Evolutionary conservation across 2,329 filamentous ascomycete genomes (phyloP).

Genomic region (Didymella sp.): DNA sequence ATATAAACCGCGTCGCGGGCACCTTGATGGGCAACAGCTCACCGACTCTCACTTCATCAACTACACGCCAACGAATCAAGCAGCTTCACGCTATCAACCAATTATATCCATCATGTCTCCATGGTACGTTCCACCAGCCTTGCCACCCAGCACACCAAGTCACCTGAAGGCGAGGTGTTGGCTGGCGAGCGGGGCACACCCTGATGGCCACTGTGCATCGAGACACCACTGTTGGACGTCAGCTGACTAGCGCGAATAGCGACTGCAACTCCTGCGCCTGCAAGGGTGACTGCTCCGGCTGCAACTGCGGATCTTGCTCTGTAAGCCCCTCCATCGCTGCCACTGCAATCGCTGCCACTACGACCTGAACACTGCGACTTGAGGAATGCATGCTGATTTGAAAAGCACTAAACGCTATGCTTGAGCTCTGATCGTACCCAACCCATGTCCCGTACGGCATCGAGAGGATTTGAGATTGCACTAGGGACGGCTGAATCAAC

Average conservation of each 20-base stretch:
- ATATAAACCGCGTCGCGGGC: conserved; percentile 28
- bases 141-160: neutral
- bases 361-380: too few species aligned
- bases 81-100: conserved; percentile 17
- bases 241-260: conserved; percentile 20
- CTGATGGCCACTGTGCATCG: conserved; percentile 26
- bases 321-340: conserved; percentile 14
- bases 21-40: conserved; percentile 35
- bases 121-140: conserved; percentile 28
- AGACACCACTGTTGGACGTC: neutral
- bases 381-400: neutral
- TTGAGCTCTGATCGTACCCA: neutral
- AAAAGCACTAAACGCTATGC: conserved; percentile 21
- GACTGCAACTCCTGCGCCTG: conserved; percentile 42
- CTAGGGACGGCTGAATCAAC: conserved; percentile 15
- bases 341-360: neutral
- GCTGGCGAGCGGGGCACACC: conserved; percentile 27
- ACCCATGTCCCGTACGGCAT: neutral
- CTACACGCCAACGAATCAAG: conserved; percentile 14
- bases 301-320: conserved; percentile 42
- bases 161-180: neutral
- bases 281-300: conserved; percentile 42
- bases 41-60: conserved; percentile 13
- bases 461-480: conserved; percentile 4
- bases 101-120: conserved; percentile 32